A percentile compares a stretch with the other conserved stretches of the same genome.
phyloP scores from a whole-genome alignment of 306 rosid species.

The Begonia peltatifolia region DNA sequence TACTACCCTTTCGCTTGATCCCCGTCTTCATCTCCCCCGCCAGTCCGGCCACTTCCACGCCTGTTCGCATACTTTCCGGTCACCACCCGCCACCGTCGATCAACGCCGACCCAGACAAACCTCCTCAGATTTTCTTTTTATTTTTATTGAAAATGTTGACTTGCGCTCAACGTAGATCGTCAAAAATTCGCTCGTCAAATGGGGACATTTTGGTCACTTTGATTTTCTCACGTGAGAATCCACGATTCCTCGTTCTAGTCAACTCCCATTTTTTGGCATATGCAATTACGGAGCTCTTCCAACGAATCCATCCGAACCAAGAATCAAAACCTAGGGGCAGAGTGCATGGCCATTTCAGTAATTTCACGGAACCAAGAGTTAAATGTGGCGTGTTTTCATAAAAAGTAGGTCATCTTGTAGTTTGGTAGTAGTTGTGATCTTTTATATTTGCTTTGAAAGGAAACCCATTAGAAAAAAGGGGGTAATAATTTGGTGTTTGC shows the following conservation, averaged over 20 bases:
- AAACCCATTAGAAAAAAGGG: neutral
- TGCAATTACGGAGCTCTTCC: too few relatives aligned
- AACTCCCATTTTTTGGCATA: neutral
- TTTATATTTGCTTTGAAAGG: conserved; percentile 4
- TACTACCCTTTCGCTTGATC: too few relatives aligned
- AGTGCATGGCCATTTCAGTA: neutral
- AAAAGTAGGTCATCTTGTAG: conserved; percentile 29
- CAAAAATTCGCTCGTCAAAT: neutral
- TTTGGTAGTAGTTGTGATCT: conserved; percentile 38
- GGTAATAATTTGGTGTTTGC: conserved; percentile 17
- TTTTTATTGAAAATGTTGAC: conserved; percentile 16
- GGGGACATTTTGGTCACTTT: conserved; percentile 24
- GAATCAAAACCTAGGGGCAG: neutral
- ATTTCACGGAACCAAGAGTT: neutral
- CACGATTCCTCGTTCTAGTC: too few relatives aligned
- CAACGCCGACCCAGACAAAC: too few relatives aligned
- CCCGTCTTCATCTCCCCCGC: too few relatives aligned
- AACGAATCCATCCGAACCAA: neutral
- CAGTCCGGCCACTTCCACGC: too few relatives aligned
- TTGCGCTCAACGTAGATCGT: conserved; percentile 33
- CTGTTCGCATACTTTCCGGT: too few relatives aligned
- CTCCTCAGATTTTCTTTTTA: too few relatives aligned
- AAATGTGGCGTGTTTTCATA: conserved; percentile 54
- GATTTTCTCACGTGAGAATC: too few relatives aligned
- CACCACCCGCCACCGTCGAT: too few relatives aligned